These are phyloP conservation scores for Metarhizium guizhouense DNA, from an alignment of 2,329 filamentous ascomycete genomes.

Conservation along the genomic window DNA sequence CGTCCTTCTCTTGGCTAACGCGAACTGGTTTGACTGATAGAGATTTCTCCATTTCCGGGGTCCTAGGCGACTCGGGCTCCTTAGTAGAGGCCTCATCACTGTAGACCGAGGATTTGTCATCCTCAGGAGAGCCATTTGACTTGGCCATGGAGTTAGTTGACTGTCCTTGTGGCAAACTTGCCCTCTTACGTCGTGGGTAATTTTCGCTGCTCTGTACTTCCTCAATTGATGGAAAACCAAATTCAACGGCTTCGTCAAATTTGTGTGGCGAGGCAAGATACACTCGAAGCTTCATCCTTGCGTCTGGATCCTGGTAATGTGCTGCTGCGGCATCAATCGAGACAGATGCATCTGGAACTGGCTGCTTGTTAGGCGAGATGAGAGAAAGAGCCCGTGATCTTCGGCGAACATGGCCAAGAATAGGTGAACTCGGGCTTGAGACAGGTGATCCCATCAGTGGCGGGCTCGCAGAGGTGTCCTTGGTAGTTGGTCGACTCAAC, in stretches of 20 bases:
- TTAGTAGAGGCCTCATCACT: conserved; percentile 46
- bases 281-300: conserved; percentile 73
- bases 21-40: conserved; percentile 18
- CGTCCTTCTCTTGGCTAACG: conserved; percentile 16
- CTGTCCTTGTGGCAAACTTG: conserved; percentile 16
- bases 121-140: conserved; percentile 47
- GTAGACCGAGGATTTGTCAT: conserved; percentile 47
- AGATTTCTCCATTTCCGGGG: conserved; percentile 39
- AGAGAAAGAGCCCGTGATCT: conserved; percentile 48
- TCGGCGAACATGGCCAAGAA: conserved; percentile 31
- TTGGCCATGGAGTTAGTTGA: conserved; percentile 35
- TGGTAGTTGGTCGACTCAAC: conserved; percentile 37
- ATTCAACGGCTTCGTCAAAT: conserved; percentile 91
- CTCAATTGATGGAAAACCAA: conserved; percentile 71
- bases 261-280: conserved; percentile 87
- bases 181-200: conserved; percentile 11
- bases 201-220: conserved; percentile 24
- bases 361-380: conserved; percentile 38
- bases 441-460: conserved; percentile 15
- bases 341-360: conserved; percentile 13
- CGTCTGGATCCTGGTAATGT: conserved; percentile 86
- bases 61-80: conserved; percentile 52
- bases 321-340: conserved; percentile 61
- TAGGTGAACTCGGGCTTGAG: conserved; percentile 13
- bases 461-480: conserved; percentile 26